Evolutionary conservation across 176 grass and related monocot species (phyloP).

Genomic region (Hyparrhenia diplandra): DNA sequence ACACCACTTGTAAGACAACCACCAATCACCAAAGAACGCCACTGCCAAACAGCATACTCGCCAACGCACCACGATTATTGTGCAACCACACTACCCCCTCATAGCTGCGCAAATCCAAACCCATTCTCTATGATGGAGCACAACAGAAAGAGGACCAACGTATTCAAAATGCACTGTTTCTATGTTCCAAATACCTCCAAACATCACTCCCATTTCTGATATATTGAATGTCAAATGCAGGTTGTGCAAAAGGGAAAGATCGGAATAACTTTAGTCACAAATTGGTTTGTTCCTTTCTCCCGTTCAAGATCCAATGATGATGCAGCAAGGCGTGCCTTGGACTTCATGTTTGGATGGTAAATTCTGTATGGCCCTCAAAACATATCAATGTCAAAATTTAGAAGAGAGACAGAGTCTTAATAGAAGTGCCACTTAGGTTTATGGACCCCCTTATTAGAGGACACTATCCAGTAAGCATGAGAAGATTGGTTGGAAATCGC

Average conservation of each 20-base stretch:
- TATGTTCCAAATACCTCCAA: background rate
- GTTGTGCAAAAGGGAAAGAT: slow-evolving; percentile 40
- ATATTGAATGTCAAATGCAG: slow-evolving; percentile 26
- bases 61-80: too few species aligned
- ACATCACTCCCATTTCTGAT: background rate
- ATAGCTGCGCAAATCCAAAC: too few species aligned
- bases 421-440: slow-evolving; percentile 3
- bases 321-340: slow-evolving; percentile 25
- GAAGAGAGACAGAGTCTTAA: background rate
- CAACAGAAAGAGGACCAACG: too few species aligned
- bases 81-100: too few species aligned
- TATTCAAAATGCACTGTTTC: background rate
- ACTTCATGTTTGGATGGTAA: slow-evolving; percentile 70
- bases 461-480: slow-evolving; percentile 44
- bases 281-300: slow-evolving; percentile 52
- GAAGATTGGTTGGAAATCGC: slow-evolving; percentile 30
- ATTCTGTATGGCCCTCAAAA: background rate
- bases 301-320: slow-evolving; percentile 7
- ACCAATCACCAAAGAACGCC: too few species aligned
- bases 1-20: too few species aligned
- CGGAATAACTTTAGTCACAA: slow-evolving; percentile 39
- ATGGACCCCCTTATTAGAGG: slow-evolving; percentile 39
- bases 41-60: too few species aligned
- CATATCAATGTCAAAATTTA: background rate
- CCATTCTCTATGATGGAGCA: too few species aligned